A percentile compares a stretch with the other conserved stretches of the same genome.
These are phyloP conservation scores for Syzygium jambos DNA, from an alignment of 345 rosid genomes.

Conservation along the genomic window DNA sequence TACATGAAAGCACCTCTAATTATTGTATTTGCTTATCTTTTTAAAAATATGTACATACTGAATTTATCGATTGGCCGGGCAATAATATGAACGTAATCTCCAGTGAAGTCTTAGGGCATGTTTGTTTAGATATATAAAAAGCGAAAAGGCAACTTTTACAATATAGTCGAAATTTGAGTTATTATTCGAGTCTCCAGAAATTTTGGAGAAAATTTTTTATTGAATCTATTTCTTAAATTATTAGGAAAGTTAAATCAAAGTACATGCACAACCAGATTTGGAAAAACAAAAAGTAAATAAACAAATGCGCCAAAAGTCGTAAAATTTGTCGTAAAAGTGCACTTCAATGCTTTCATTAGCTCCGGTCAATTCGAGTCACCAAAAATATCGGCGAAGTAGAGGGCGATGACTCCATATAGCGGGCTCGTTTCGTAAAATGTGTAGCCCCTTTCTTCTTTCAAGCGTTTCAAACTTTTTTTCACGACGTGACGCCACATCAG, in stretches of 20 bases:
- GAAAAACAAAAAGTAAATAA: not conserved
- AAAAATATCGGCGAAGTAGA: not conserved
- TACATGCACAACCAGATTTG: not conserved
- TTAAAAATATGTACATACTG: not conserved
- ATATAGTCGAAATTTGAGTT: not conserved
- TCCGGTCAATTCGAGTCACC: not conserved
- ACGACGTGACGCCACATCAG: fast-evolving
- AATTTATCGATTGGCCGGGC: not conserved
- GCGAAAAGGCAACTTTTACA: not conserved
- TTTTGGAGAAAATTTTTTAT: no score
- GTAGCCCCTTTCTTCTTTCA: not conserved
- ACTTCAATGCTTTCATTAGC: not conserved
- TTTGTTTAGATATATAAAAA: not conserved
- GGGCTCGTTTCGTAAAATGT: not conserved
- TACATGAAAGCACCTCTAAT: not conserved
- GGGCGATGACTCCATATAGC: not conserved
- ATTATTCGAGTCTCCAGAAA: not conserved
- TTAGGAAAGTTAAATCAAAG: not conserved
- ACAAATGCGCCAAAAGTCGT: not conserved
- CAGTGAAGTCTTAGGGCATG: not conserved
- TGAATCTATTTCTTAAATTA: not conserved
- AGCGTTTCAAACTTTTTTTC: no score
- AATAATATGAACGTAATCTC: not conserved
- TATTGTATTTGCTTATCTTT: not conserved
- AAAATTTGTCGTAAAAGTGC: not conserved